These are phyloP conservation scores for Ustilago lituana DNA, from an alignment of 1,284 basidiomycete genomes.

Conservation along the genomic window DNA sequence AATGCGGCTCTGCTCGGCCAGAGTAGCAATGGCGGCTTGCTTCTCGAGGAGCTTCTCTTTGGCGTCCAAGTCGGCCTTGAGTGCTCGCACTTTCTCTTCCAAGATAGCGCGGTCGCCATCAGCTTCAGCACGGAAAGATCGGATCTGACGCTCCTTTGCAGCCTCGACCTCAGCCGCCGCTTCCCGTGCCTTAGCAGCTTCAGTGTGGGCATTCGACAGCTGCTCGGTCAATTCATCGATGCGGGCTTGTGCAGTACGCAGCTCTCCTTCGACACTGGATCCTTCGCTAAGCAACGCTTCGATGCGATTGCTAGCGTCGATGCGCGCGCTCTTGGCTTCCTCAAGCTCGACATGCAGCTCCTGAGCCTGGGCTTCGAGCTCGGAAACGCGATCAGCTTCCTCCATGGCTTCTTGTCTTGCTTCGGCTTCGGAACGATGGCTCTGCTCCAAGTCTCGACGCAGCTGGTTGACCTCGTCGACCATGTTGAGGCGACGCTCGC, in stretches of 20 bases:
- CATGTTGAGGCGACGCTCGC: slow-evolving; percentile 57
- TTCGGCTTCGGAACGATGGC: slow-evolving; percentile 43
- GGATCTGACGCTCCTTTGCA: slow-evolving; percentile 51
- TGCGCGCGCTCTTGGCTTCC: slow-evolving; percentile 52
- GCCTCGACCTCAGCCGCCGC: slow-evolving; percentile 51
- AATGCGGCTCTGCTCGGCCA: slow-evolving; percentile 29
- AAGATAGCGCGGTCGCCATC: slow-evolving; percentile 62
- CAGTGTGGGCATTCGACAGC: slow-evolving; percentile 48
- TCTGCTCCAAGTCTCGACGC: slow-evolving; percentile 53
- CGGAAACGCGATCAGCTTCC: slow-evolving; percentile 51
- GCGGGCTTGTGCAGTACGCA: slow-evolving; percentile 51
- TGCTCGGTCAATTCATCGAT: slow-evolving; percentile 60
- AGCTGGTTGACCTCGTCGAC: slow-evolving; percentile 57
- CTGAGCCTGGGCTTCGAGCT: slow-evolving; percentile 53
- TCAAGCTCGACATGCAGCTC: slow-evolving; percentile 58
- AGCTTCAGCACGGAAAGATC: slow-evolving; percentile 57
- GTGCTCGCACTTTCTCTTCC: slow-evolving; percentile 55
- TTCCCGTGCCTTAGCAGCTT: slow-evolving; percentile 49
- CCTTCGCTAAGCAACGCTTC: slow-evolving; percentile 59
- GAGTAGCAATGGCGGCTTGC: slow-evolving; percentile 16
- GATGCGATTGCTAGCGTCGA: slow-evolving; percentile 58
- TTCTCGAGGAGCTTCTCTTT: slow-evolving; percentile 39
- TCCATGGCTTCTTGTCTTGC: slow-evolving; percentile 50
- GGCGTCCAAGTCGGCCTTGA: slow-evolving; percentile 45
- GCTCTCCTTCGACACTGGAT: slow-evolving; percentile 53